These are phyloP conservation scores for Plasmodiophora brassicae DNA, from an alignment of 208 protist species.

Conservation along the genomic window DNA sequence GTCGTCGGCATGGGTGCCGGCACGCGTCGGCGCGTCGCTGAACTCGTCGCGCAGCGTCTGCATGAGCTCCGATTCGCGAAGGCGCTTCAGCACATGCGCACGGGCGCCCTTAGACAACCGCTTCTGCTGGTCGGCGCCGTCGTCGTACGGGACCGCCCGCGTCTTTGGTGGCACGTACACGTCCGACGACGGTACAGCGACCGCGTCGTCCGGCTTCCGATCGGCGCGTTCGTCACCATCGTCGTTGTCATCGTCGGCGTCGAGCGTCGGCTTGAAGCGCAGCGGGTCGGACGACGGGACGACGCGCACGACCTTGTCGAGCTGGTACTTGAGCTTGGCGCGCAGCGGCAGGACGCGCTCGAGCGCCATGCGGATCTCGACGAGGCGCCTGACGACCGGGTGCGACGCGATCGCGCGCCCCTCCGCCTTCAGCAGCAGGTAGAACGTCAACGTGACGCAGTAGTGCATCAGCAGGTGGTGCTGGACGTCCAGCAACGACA, in stretches of 20 bases:
- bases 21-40: too few relatives aligned
- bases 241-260: background rate
- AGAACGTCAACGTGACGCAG: background rate
- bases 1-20: too few relatives aligned
- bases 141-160: background rate
- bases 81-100: background rate
- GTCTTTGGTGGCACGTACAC: background rate
- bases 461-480: slow-evolving; percentile 24
- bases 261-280: background rate
- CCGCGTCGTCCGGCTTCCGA: background rate
- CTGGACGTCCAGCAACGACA: background rate
- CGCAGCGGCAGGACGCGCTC: background rate
- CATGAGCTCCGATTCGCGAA: background rate
- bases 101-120: background rate
- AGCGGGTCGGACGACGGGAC: background rate
- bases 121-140: background rate
- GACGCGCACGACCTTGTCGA: background rate
- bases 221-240: background rate
- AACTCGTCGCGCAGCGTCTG: background rate
- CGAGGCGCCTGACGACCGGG: background rate
- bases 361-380: background rate
- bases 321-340: background rate
- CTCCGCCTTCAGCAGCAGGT: slow-evolving; percentile 28
- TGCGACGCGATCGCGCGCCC: background rate
- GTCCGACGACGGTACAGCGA: background rate